Evolutionary conservation across 1,139 yeast species (phyloP), one percentile per base, ranked within the genome.

Genomic region (Tardiomyces digboiensis): DNA sequence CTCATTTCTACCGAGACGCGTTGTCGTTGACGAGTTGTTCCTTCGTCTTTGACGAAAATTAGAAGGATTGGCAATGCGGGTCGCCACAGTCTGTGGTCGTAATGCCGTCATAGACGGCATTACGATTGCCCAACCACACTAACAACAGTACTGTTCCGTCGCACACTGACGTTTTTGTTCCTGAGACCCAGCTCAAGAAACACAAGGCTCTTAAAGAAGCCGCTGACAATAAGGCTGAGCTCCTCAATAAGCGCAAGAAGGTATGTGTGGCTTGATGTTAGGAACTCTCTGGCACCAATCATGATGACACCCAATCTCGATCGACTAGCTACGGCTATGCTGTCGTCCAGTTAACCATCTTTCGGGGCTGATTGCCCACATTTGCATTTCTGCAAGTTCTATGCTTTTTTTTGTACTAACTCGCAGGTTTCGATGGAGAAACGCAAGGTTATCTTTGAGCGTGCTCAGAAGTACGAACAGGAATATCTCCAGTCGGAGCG

Each of bases 281-380:
- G 43, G 47, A 42, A 41, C 39, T 38, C 36, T 19, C 37, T 26
- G 22, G 38, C 16, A 16, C 20, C 36, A 40, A 44, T 48, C 48
- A 46, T 45, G 52, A 51, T 45, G 48, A 37, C 38, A 38, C 44
- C 44, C n/a, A 43, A 29, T 38, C 39, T 41, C 44, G n/a, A n/a
- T 51, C 60, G 60, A 54, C 67, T 62, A 62, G 66, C 62, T 46
- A 40, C 47, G 53, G 62, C 96, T 62, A 82, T 88, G 96, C 68
- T 82, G 96, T 86, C 89, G 69, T 81, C 79, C 76, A 71, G 83
- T 82, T 82, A 87, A 88, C 97, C 97, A 88, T 88, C 97, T 88
- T 88, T 88, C 97, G 95, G 94, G 96, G 74, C 97, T 88, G 97
- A 88, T 65, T 19, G 16, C 26, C 36, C 16, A 16, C 8, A n/a